phyloP scores from a whole-genome alignment of 2,329 filamentous ascomycete species.

The Exserohilum turcica region DNA sequence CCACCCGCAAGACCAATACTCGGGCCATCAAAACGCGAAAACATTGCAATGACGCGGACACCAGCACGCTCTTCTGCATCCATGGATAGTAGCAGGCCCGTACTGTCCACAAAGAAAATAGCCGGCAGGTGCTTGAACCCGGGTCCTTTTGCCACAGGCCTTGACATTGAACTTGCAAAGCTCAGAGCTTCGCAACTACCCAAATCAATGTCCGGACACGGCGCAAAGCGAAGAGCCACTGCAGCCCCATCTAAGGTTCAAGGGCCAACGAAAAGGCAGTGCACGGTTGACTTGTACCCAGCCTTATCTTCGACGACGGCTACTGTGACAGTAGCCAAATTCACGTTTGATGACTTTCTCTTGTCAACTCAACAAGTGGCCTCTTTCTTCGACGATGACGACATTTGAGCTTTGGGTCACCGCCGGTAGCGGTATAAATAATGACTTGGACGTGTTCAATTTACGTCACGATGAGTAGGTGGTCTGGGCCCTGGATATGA shows the following conservation, averaged over 20 bases:
- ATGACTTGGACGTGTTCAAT: not conserved
- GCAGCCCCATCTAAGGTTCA: not conserved
- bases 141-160: slow-evolving; percentile 8
- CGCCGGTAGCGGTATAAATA: slow-evolving; percentile 23
- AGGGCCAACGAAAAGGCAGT: not conserved
- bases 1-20: not conserved
- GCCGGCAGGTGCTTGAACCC: slow-evolving; percentile 10
- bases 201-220: not conserved
- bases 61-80: not conserved
- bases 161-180: slow-evolving; percentile 7
- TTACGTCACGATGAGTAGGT: not conserved
- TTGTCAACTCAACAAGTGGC: slow-evolving; percentile 36
- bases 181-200: slow-evolving; percentile 11
- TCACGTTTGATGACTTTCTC: slow-evolving; percentile 22
- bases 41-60: not conserved
- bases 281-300: not conserved
- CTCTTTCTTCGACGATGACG: slow-evolving; percentile 36
- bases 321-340: not conserved
- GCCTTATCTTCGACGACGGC: not conserved
- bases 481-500: not conserved
- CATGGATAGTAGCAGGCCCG: not conserved
- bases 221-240: slow-evolving; percentile 3
- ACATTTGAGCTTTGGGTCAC: slow-evolving; percentile 27
- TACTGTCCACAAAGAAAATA: slow-evolving; percentile 2
- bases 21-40: not conserved